These are phyloP conservation scores for Dioszegia crocea DNA, from an alignment of 768 basidiomycete species.

Conservation along the genomic window DNA sequence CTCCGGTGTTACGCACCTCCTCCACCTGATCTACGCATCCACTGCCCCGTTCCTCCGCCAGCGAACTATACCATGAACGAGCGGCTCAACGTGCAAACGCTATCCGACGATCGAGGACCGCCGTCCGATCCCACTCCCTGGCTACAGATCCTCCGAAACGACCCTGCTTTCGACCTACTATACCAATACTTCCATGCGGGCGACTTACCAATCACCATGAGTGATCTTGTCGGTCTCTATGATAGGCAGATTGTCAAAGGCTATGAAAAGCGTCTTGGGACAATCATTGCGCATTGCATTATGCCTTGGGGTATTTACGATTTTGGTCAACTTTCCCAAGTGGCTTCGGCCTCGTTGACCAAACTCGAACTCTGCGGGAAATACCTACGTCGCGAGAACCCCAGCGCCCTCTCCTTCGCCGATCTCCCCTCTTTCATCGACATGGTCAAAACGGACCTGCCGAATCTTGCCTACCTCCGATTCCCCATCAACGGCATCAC, in stretches of 20 bases:
- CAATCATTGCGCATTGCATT: not conserved
- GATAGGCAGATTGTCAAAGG: not conserved
- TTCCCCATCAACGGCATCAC: not conserved
- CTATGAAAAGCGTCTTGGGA: not conserved
- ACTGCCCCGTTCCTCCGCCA: not conserved
- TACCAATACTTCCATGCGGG: not conserved
- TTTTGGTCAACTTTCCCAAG: not conserved
- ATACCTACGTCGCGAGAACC: not conserved
- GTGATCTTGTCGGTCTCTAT: not conserved
- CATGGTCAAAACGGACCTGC: not conserved
- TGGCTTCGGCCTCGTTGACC: not conserved
- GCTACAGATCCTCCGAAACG: not conserved
- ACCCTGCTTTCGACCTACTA: not conserved
- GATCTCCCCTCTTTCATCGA: not conserved
- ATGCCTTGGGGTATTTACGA: not conserved
- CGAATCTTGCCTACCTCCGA: not conserved
- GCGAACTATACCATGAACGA: not conserved
- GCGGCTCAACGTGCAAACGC: not conserved
- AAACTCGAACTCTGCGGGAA: not conserved
- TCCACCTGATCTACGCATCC: not conserved
- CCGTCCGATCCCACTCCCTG: no score
- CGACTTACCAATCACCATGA: not conserved
- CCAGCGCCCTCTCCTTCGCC: not conserved
- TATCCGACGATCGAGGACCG: no score
- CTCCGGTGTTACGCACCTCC: not conserved